Evolutionary conservation across 352 stramenopile species (phyloP).

Genomic region (Phytophthora kernoviae): DNA sequence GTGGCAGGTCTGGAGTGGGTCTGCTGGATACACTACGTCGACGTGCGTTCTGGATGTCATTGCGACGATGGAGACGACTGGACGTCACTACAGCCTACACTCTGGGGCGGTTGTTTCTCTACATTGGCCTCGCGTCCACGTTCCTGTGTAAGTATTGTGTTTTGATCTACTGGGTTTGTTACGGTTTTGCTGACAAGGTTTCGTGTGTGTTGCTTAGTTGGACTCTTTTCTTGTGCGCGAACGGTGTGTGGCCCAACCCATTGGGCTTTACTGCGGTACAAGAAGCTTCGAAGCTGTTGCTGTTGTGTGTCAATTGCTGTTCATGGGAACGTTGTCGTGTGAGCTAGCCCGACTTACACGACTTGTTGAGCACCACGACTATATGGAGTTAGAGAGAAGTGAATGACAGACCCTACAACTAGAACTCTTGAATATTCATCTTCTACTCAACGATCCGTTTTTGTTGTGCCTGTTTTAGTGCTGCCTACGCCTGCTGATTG

Average conservation of each 20-base stretch:
- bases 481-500: conserved; percentile 64
- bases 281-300: conserved; percentile 82
- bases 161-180: conserved; percentile 1
- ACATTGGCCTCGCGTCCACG: conserved; percentile 56
- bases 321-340: conserved; percentile 85
- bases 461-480: background rate
- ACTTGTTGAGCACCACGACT: conserved; percentile 69
- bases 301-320: conserved; percentile 88
- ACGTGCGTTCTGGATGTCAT: conserved; percentile 33
- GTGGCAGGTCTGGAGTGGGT: conserved; percentile 18
- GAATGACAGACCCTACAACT: conserved; percentile 38
- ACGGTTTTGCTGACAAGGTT: conserved; percentile 7
- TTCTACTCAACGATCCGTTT: background rate
- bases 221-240: conserved; percentile 82
- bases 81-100: conserved; percentile 56
- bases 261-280: conserved; percentile 80
- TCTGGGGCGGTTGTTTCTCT: conserved; percentile 54
- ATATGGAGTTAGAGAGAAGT: conserved; percentile 58
- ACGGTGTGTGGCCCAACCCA: conserved; percentile 79
- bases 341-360: conserved; percentile 65
- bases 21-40: conserved; percentile 18
- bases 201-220: conserved; percentile 47
- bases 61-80: conserved; percentile 60
- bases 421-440: background rate
- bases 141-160: conserved; percentile 56